Percentiles rank a stretch among this genome's conserved stretches.
These are phyloP conservation scores for Backusella liffmaniae DNA, from an alignment of 192 early-diverging fungal genomes.

Conservation along the genomic window DNA sequence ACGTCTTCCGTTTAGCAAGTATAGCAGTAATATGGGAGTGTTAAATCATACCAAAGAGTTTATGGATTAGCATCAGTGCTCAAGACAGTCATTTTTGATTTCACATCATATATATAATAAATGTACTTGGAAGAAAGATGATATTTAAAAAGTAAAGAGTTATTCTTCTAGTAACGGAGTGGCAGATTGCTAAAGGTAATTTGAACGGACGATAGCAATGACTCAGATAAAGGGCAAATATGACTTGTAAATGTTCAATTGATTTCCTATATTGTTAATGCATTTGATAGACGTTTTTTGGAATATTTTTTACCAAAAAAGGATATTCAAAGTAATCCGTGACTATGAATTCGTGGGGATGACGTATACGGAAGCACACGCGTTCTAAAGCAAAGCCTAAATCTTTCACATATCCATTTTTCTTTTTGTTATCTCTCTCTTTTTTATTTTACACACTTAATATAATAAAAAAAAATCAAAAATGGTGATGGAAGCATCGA, in stretches of 20 bases:
- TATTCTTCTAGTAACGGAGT: no score
- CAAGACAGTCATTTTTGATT: no score
- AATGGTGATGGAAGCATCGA: constrained; percentile 92
- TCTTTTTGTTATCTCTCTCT: background rate
- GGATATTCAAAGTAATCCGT: background rate
- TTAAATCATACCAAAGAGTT: no score
- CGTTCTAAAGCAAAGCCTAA: constrained; percentile 1
- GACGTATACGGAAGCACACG: constrained; percentile 4
- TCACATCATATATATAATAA: no score
- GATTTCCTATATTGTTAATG: background rate
- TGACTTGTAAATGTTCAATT: background rate
- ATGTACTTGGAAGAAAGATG: no score
- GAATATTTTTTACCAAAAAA: background rate
- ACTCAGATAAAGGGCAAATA: background rate
- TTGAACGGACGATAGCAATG: background rate
- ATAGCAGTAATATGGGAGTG: no score
- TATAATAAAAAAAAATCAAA: background rate
- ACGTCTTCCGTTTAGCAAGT: no score
- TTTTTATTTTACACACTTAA: background rate
- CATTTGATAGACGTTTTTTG: background rate
- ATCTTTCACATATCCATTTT: background rate
- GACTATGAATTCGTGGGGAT: background rate
- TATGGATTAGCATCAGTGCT: no score
- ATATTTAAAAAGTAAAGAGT: no score
- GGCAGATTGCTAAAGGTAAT: background rate